These are phyloP conservation scores for Osmanthus fragrans DNA, from an alignment of 257 asterid species.

Conservation along the genomic window DNA sequence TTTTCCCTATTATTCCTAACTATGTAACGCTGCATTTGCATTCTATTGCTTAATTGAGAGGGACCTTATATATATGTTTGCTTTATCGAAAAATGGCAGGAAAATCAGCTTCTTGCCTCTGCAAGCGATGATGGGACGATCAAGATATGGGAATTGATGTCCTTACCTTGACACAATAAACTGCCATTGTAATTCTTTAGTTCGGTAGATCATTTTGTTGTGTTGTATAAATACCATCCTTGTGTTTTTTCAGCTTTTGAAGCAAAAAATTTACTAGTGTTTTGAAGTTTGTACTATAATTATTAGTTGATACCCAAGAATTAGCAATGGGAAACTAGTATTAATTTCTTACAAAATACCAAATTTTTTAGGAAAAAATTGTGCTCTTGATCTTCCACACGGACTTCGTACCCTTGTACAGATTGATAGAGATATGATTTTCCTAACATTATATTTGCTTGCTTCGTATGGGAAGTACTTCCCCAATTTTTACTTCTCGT, in stretches of 20 bases:
- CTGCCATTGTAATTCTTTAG: constrained; percentile 15
- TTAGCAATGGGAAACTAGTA: background rate
- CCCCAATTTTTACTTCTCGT: no score
- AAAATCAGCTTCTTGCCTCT: constrained; percentile 63
- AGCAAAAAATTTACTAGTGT: background rate
- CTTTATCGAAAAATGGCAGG: constrained; percentile 43
- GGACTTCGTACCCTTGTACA: no score
- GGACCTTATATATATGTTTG: constrained; percentile 6
- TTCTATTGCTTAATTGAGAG: background rate
- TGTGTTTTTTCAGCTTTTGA: background rate
- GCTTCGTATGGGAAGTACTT: no score
- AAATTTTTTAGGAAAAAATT: no score
- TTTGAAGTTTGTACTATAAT: background rate
- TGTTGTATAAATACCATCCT: constrained; percentile 1
- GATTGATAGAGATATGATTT: no score
- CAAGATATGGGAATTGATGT: constrained; percentile 78
- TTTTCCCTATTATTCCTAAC: background rate
- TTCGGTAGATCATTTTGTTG: constrained; percentile 6
- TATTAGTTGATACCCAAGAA: background rate
- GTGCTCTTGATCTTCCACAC: no score
- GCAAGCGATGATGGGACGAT: constrained; percentile 87
- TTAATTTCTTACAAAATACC: background rate
- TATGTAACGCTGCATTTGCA: background rate
- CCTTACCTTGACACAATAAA: constrained; percentile 28
- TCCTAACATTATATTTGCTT: no score